A percentile compares a stretch with the other conserved stretches of the same genome.
These are phyloP conservation scores for Mollisia scopiformis DNA, from an alignment of 2,329 filamentous ascomycete genomes.

Conservation along the genomic window DNA sequence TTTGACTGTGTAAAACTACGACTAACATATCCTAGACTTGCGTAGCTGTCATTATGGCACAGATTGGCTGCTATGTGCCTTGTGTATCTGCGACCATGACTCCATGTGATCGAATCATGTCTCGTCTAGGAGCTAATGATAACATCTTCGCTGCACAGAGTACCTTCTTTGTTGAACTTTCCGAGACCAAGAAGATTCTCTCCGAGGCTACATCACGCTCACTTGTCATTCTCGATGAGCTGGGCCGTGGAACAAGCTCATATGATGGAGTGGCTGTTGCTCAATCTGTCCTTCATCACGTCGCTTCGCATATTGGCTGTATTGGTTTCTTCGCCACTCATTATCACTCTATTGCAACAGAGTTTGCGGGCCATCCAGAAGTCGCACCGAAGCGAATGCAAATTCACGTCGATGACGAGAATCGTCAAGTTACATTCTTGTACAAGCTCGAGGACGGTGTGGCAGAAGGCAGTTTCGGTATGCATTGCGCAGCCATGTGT, in stretches of 20 bases:
- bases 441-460: slow-evolving; percentile 94
- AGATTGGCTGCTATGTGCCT: slow-evolving; percentile 92
- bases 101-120: slow-evolving; percentile 97
- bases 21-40: slow-evolving; percentile 67
- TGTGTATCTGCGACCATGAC: slow-evolving; percentile 82
- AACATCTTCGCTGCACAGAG: slow-evolving; percentile 98
- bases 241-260: slow-evolving; percentile 90
- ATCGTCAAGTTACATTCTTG: slow-evolving; percentile 90
- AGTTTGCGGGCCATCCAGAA: slow-evolving; percentile 89
- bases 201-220: slow-evolving; percentile 92
- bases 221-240: slow-evolving; percentile 94
- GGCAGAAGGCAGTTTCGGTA: slow-evolving; percentile 95
- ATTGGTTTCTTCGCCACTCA: slow-evolving; percentile 97
- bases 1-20: background rate
- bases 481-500: slow-evolving; percentile 99
- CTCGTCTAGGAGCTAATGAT: slow-evolving; percentile 93
- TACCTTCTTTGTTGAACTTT: slow-evolving; percentile 97
- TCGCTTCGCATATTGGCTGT: slow-evolving; percentile 90
- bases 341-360: slow-evolving; percentile 90
- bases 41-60: slow-evolving; percentile 94
- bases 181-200: slow-evolving; percentile 97
- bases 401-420: slow-evolving; percentile 85
- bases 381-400: slow-evolving; percentile 88
- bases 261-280: slow-evolving; percentile 97
- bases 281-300: slow-evolving; percentile 94